A percentile compares a stretch with the other conserved stretches of the same genome.
These are phyloP conservation scores for Chlorencoelia australis DNA, from an alignment of 2,329 filamentous ascomycete species.

Conservation along the genomic window DNA sequence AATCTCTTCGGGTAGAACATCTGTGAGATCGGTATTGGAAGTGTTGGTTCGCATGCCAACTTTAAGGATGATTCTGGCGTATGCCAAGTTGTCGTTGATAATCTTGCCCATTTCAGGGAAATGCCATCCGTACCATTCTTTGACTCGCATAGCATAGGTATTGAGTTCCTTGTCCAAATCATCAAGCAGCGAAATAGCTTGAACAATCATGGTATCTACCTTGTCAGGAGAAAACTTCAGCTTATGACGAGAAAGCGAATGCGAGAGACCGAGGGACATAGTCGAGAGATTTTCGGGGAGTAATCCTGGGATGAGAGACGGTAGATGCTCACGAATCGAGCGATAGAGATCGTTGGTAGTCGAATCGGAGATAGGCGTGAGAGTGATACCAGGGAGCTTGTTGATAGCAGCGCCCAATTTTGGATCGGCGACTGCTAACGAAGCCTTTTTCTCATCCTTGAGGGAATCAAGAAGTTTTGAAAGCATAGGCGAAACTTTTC, in stretches of 20 bases:
- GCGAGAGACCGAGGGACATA: constrained; percentile 92
- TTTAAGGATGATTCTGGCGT: constrained; percentile 75
- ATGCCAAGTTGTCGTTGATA: constrained; percentile 92
- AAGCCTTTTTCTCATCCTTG: constrained; percentile 96
- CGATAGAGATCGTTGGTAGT: constrained; percentile 83
- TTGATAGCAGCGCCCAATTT: constrained; percentile 88
- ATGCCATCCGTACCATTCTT: constrained; percentile 99
- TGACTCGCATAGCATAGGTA: constrained; percentile 96
- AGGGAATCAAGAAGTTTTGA: constrained; percentile 73
- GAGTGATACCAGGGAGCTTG: constrained; percentile 79
- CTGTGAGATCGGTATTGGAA: constrained; percentile 66
- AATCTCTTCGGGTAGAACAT: constrained; percentile 91
- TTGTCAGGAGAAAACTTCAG: constrained; percentile 98
- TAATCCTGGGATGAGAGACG: constrained; percentile 83
- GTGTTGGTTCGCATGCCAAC: constrained; percentile 85
- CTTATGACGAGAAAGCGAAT: constrained; percentile 94
- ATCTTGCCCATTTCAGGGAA: constrained; percentile 98
- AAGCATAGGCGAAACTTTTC: constrained; percentile 87
- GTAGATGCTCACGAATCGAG: constrained; percentile 82
- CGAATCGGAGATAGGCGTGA: constrained; percentile 75
- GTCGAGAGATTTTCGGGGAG: constrained; percentile 78
- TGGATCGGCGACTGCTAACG: constrained; percentile 84
- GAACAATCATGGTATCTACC: constrained; percentile 98
- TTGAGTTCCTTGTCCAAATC: constrained; percentile 98
- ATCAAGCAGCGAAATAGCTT: constrained; percentile 87